Base-by-base conservation (phyloP, 176 grass and related monocot species). In the Neostapfia colusana region DNA sequence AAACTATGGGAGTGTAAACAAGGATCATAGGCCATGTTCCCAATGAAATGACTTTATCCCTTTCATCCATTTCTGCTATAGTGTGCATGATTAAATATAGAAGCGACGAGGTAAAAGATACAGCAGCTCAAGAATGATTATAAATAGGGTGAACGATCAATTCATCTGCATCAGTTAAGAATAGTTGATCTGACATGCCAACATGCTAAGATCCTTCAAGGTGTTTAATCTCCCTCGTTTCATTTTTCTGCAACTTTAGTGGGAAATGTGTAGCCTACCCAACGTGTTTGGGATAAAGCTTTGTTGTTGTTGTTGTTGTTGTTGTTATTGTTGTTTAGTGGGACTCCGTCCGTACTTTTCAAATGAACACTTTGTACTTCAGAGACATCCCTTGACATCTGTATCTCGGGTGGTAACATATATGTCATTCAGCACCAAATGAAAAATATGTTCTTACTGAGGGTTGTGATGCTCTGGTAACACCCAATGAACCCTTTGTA, bases 161-260 rank as follows among this genome's bases (percentile, higher is more conserved):
- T 69, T 53, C 24, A 61, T 15, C 13, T 27, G 14, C 42, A 12
- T 34, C 16, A 17, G 11, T 76, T 70, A 39, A 34, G 10, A 69
- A n/a, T n/a, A 26, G 65, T 28, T 74, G 41, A 34, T n/a, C 3
- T 67, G 24, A 16, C 42, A 75, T 79, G 46, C 26, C 43, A 62
- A 18, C 61, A 61, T 41, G 59, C 53, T 58, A 73, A 69, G 63
- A 35, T 76, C n/a, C 69, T n/a, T 63, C 4, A 51, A 55, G 36
- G 23, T 70, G 7, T 56, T 23, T 4, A 76, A 25, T 43, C 64
- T 40, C 4, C 4, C 1, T 62, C 15, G 23, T 35, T 54, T 54
- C 18, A 54, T 21, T 1, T n/a, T n/a, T n/a, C n/a, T n/a, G n/a
- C n/a, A n/a, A n/a, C n/a, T n/a, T n/a, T n/a, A n/a, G n/a, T n/a